Evolutionary conservation across 257 asterid species (phyloP).

Genomic region (Capsicum pubescens): DNA sequence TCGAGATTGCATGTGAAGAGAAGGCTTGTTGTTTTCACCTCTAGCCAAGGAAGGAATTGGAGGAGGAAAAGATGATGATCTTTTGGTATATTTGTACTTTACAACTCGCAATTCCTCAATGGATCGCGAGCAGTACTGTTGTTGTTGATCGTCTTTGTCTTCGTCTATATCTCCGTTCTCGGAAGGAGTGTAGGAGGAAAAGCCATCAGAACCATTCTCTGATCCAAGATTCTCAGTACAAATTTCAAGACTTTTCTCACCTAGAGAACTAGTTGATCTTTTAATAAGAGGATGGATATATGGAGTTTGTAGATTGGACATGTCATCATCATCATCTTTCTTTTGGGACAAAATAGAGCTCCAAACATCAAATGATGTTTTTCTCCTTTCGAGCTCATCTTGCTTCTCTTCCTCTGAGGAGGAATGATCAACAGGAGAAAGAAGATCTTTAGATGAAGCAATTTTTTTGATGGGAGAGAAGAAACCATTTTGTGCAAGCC

Average conservation of each 20-base stretch:
- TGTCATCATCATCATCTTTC: slow-evolving; percentile 40
- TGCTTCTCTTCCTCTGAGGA: slow-evolving; percentile 42
- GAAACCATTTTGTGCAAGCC: slow-evolving; percentile 44
- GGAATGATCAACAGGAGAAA: not conserved
- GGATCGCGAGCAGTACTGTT: slow-evolving; percentile 1
- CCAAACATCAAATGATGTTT: slow-evolving; percentile 22
- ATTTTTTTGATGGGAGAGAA: slow-evolving; percentile 36
- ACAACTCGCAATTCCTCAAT: slow-evolving; percentile 42
- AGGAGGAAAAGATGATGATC: slow-evolving; percentile 64
- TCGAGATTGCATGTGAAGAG: slow-evolving; percentile 65
- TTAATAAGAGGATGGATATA: slow-evolving; percentile 72
- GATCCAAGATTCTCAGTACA: slow-evolving; percentile 94
- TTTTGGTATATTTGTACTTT: slow-evolving; percentile 47
- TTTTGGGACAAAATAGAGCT: slow-evolving; percentile 36
- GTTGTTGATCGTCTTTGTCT: slow-evolving; percentile 25
- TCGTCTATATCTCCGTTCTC: slow-evolving; percentile 44
- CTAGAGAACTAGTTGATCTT: slow-evolving; percentile 57
- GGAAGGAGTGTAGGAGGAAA: slow-evolving; percentile 44
- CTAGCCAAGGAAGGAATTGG: slow-evolving; percentile 66
- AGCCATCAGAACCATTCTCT: slow-evolving; percentile 80
- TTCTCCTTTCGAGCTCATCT: slow-evolving; percentile 24
- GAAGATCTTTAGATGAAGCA: slow-evolving; percentile 44
- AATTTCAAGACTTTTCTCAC: slow-evolving; percentile 67
- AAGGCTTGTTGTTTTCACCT: slow-evolving; percentile 43
- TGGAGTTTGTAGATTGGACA: slow-evolving; percentile 44